Base-by-base conservation (phyloP, 2,329 filamentous ascomycete genomes). In the Colletotrichum zoysiae region DNA sequence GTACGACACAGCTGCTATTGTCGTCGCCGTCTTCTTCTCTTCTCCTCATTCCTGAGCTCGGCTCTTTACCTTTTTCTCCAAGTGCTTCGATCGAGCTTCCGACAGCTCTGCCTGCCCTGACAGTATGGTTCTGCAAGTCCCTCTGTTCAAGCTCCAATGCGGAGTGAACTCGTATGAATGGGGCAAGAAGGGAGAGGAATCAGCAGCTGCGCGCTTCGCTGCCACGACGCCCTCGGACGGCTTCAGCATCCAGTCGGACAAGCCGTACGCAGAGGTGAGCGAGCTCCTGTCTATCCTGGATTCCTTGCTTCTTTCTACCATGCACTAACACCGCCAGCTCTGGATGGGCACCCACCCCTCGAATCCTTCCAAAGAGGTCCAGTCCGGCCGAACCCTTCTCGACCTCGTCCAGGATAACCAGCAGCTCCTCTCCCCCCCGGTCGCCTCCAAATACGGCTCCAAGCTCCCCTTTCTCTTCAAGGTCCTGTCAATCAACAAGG, bases 321-420 rank as follows among this genome's bases (percentile, higher is more conserved):
- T 8, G 3, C 38, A 55, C 74, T 77, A 60, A 76, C 71, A 44
- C 30, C 33, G 23, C 23, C 38, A 98, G 95, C 86, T 99, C 78
- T 99, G 96, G 96, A 99, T 99, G 96, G 96, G 96, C 79, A 98
- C 95, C 1, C 96, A 99, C 79, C 95, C 95, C 56, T 97, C 94
- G 57, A 95, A 98, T 78, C 96, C 96, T 23, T 98, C 96, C 70
- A 97, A 93, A 81, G 95, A 98, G 79, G 81, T 97, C 75, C 85
- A 88, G 60, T 97, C 96, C 38, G 92, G 95, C 80, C 92, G 94
- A 65, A 92, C 93, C 2, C 89, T 99, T 14, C 90, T 97, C 75
- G 95, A 98, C 73, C 88, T 98, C 57, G 91, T 98, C 65, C 87
- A 94, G 79, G 93, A 95, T 76, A 98, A 98, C 84, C 88, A 94